phyloP scores from a whole-genome alignment of 2,329 filamentous ascomycete species.

The Aurifilum marmelostoma region DNA sequence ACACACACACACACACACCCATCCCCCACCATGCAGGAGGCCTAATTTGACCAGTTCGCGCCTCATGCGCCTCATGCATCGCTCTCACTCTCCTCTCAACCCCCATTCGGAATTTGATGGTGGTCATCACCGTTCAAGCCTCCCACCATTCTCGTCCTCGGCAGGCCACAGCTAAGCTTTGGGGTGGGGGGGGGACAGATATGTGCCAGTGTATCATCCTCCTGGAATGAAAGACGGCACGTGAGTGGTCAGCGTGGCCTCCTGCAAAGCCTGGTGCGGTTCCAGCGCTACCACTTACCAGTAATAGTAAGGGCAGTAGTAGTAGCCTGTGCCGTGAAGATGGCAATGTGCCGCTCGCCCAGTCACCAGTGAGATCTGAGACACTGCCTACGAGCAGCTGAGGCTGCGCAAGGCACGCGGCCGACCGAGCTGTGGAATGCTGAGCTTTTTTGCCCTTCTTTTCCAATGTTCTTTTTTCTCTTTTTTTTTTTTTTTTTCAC shows the following conservation, averaged over 20 bases:
- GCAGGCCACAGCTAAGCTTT: slow-evolving; percentile 20
- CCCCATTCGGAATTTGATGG: slow-evolving; percentile 1
- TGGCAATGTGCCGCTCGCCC: slow-evolving; percentile 13
- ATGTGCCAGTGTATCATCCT: slow-evolving; percentile 23
- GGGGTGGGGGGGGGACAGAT: not conserved
- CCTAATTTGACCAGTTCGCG: slow-evolving; percentile 22
- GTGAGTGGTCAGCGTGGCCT: slow-evolving; percentile 10
- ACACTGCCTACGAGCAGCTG: slow-evolving; percentile 16
- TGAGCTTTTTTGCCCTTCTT: not conserved
- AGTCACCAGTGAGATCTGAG: slow-evolving; percentile 11
- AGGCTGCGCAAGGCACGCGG: slow-evolving; percentile 25
- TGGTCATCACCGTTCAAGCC: slow-evolving; percentile 1
- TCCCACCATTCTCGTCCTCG: not conserved
- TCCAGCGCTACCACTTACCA: slow-evolving; percentile 2
- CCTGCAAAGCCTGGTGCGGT: slow-evolving; percentile 3
- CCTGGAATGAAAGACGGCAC: slow-evolving; percentile 19
- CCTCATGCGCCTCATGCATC: slow-evolving; percentile 21
- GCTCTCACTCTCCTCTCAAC: not conserved
- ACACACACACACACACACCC: slow-evolving; percentile 1
- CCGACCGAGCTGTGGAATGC: slow-evolving; percentile 29
- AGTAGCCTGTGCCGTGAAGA: slow-evolving; percentile 21
- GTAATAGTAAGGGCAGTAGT: not conserved
- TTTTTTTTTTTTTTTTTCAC: not conserved
- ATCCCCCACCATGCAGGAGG: slow-evolving; percentile 22
- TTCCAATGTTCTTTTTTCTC: no score